Conservation (phyloP, 139 green algal genomes). For the Edaphochlamys debaryana region DNA sequence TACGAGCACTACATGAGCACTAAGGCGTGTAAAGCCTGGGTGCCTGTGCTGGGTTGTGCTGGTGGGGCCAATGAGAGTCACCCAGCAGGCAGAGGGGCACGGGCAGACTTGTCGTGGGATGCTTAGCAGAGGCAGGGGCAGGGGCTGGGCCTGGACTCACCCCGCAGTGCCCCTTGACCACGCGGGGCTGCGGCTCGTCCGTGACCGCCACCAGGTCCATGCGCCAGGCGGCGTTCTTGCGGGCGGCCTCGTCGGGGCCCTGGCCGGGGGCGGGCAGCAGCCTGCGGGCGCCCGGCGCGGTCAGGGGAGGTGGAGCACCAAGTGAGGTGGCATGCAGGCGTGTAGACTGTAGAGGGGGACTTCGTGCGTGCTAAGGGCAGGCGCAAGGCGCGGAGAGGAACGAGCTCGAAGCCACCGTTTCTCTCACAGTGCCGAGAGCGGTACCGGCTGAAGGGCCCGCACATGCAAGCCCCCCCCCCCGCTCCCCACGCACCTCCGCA, state of each 20-base stretch:
- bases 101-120: too few species aligned
- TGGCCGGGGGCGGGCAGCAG: conserved; percentile 54
- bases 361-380: neutral
- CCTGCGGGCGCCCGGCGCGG: neutral
- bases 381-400: neutral
- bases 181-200: conserved; percentile 52
- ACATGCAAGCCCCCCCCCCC: too few species aligned
- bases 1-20: too few species aligned
- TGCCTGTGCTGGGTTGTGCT: too few species aligned
- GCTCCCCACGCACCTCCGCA: neutral
- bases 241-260: conserved; percentile 51
- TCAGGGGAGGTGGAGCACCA: neutral
- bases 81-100: too few species aligned
- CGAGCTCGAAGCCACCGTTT: too few species aligned
- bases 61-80: too few species aligned
- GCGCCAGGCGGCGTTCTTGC: conserved; percentile 55
- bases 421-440: too few species aligned
- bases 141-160: conserved; percentile 1
- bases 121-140: too few species aligned
- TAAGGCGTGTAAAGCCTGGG: too few species aligned
- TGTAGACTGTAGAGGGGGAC: neutral
- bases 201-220: conserved; percentile 57
- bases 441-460: too few species aligned
- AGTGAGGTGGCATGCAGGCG: neutral
- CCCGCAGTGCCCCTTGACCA: conserved; percentile 48